phyloP scores from a whole-genome alignment of 345 rosid genomes.

The Psidium guajava region DNA sequence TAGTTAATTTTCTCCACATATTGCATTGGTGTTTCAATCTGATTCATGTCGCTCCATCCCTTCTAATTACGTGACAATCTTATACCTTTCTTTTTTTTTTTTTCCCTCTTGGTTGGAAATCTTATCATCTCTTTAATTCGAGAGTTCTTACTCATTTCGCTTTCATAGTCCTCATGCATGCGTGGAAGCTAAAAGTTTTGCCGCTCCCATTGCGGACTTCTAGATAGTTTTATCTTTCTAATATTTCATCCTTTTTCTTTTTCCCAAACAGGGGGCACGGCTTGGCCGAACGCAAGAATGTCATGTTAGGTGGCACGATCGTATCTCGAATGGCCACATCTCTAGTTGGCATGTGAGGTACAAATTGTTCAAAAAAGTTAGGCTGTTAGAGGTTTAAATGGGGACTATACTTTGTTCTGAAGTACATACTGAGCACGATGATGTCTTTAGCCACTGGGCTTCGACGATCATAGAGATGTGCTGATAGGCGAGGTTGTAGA shows the following conservation, averaged over 20 bases:
- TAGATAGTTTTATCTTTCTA: background rate
- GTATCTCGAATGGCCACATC: background rate
- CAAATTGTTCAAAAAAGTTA: too few species aligned
- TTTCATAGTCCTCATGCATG: background rate
- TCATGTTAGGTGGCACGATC: background rate
- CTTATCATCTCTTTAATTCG: background rate
- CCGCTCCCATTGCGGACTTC: background rate
- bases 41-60: background rate
- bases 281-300: background rate
- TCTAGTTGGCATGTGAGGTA: too few species aligned
- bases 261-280: background rate
- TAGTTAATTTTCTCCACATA: too few species aligned
- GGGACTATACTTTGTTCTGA: background rate
- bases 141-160: background rate
- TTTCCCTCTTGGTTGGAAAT: background rate
- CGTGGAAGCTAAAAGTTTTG: background rate
- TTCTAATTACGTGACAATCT: background rate
- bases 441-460: constrained; percentile 12
- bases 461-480: too few species aligned
- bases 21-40: background rate
- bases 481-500: too few species aligned
- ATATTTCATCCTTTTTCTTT: too few species aligned
- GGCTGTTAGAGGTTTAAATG: too few species aligned
- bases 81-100: background rate
- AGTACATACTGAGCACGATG: constrained; percentile 6